Percentiles rank a stretch among this genome's conserved stretches.
These are phyloP conservation scores for Silybum marianum DNA, from an alignment of 129 eudicot species.

Conservation along the genomic window DNA sequence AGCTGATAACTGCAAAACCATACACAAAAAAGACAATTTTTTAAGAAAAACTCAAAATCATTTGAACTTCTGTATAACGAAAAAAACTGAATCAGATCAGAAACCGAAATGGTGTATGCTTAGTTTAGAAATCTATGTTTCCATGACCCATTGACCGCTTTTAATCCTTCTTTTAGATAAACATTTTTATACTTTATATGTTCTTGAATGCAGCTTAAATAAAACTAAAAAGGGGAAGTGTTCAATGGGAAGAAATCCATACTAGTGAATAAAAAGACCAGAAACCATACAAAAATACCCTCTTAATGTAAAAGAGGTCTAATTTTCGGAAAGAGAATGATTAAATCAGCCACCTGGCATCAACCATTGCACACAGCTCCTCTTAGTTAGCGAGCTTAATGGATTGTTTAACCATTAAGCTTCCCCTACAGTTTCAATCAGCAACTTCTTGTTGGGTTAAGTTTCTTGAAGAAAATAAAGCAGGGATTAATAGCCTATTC, in stretches of 20 bases:
- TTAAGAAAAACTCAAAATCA: not conserved
- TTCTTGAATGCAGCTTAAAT: not conserved
- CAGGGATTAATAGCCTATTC: no score
- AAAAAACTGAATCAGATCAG: not conserved
- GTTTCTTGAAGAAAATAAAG: not conserved
- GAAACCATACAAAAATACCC: not conserved
- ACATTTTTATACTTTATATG: not conserved
- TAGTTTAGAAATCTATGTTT: no score
- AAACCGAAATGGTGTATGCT: not conserved
- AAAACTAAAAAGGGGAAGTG: not conserved
- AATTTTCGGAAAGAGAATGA: not conserved
- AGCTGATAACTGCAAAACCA: constrained; percentile 58
- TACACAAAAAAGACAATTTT: not conserved
- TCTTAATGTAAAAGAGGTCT: not conserved
- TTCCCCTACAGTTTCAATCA: not conserved
- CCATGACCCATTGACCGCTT: no score
- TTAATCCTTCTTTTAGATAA: no score
- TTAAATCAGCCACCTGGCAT: not conserved
- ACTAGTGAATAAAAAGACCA: not conserved
- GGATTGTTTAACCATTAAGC: not conserved
- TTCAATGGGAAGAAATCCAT: not conserved
- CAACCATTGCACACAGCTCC: not conserved
- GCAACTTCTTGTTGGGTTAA: not conserved
- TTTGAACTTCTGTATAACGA: not conserved
- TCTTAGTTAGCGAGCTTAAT: not conserved